Conservation (phyloP, 495 filamentous ascomycete genomes). For the Penicillium angulare region DNA sequence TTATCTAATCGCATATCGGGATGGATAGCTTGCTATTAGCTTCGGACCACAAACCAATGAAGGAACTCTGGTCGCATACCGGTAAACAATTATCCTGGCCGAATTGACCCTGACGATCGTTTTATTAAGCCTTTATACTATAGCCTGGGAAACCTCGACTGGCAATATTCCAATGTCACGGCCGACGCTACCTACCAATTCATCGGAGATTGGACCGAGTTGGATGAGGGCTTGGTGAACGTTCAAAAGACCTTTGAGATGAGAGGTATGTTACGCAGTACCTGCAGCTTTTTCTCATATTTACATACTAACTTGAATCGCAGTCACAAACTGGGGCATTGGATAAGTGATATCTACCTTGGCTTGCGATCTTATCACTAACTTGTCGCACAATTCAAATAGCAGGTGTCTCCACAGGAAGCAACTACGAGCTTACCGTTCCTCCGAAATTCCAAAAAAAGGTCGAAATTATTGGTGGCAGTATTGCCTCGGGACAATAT, state of each 20-base stretch:
- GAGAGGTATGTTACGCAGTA: constrained; percentile 29
- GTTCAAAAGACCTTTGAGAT: constrained; percentile 33
- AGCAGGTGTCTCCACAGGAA: constrained; percentile 50
- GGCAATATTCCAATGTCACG: constrained; percentile 67
- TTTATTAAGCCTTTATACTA: not conserved
- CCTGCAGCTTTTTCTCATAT: no score
- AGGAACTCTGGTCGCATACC: constrained; percentile 58
- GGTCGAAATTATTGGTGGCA: constrained; percentile 68
- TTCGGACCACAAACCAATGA: constrained; percentile 59
- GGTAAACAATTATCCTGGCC: no score
- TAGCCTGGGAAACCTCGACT: constrained; percentile 61
- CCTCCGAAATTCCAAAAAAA: constrained; percentile 49
- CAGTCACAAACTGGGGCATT: constrained; percentile 67
- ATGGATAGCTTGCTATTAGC: constrained; percentile 50
- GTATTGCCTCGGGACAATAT: constrained; percentile 53
- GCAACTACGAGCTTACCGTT: constrained; percentile 48
- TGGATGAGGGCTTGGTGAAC: constrained; percentile 12
- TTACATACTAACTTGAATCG: not conserved
- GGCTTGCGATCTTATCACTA: not conserved
- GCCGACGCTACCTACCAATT: constrained; percentile 60
- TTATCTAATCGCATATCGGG: not conserved
- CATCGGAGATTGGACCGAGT: constrained; percentile 32
- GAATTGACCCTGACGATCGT: no score
- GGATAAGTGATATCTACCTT: constrained; percentile 39
- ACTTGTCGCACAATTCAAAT: constrained; percentile 51